phyloP scores from a whole-genome alignment of 2,329 filamentous ascomycete genomes.

The Fusarium mexicanum region DNA sequence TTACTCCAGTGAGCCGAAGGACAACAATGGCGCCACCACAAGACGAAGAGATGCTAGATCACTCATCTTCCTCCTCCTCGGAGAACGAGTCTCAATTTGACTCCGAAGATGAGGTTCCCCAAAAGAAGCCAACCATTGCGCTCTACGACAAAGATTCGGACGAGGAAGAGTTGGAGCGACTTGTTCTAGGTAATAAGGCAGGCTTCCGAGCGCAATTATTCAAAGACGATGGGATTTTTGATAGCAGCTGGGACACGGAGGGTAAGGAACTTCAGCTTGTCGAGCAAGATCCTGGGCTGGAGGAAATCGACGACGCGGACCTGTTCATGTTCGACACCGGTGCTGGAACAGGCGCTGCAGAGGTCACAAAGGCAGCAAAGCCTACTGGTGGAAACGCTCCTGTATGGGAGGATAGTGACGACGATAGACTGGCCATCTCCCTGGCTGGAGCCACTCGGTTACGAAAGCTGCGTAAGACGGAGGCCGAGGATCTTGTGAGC shows the following conservation, averaged over 20 bases:
- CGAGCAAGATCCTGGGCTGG: constrained; percentile 64
- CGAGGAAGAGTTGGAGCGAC: constrained; percentile 85
- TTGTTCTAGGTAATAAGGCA: constrained; percentile 88
- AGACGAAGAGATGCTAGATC: constrained; percentile 43
- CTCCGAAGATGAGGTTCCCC: constrained; percentile 41
- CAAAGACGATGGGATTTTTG: constrained; percentile 55
- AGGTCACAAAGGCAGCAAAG: constrained; percentile 42
- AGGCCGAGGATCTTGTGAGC: constrained; percentile 85
- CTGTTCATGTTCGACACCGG: constrained; percentile 86
- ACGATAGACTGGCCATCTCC: constrained; percentile 86
- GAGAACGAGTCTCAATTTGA: constrained; percentile 46
- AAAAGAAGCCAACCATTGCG: constrained; percentile 44
- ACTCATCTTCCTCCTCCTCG: constrained; percentile 42
- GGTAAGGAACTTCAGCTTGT: constrained; percentile 46
- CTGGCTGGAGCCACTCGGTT: constrained; percentile 78
- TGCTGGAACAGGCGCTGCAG: constrained; percentile 52
- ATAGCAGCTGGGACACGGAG: constrained; percentile 48
- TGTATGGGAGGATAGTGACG: constrained; percentile 95
- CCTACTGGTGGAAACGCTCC: constrained; percentile 55
- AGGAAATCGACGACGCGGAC: constrained; percentile 77
- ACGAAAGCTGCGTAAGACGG: constrained; percentile 82
- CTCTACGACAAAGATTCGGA: constrained; percentile 77
- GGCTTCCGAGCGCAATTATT: constrained; percentile 82
- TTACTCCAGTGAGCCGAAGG: constrained; percentile 13
- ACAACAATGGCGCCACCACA: constrained; percentile 47